These are phyloP conservation scores for Rhizopogon vinicolor DNA, from an alignment of 768 basidiomycete genomes.

Conservation along the genomic window DNA sequence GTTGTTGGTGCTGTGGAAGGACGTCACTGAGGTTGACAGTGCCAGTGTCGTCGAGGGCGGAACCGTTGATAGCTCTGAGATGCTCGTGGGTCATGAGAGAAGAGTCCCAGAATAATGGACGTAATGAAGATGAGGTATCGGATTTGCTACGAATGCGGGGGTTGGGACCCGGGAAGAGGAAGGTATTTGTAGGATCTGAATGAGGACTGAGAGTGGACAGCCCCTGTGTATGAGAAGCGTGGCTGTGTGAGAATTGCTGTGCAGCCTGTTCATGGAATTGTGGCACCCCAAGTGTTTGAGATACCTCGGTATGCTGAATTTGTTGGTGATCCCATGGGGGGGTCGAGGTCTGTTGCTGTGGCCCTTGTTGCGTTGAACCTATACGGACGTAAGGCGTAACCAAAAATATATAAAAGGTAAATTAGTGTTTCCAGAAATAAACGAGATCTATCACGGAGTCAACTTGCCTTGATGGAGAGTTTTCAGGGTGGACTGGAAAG, in stretches of 20 bases:
- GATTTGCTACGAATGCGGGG: slow-evolving; percentile 54
- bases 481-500: slow-evolving; percentile 48
- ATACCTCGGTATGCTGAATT: slow-evolving; percentile 29
- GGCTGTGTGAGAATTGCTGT: slow-evolving; percentile 31
- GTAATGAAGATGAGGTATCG: slow-evolving; percentile 45
- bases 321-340: slow-evolving; percentile 32
- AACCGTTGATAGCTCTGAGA: slow-evolving; percentile 27
- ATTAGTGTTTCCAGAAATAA: slow-evolving; percentile 26
- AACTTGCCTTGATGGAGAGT: slow-evolving; percentile 52
- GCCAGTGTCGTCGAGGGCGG: slow-evolving; percentile 35
- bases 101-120: slow-evolving; percentile 50
- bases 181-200: slow-evolving; percentile 33
- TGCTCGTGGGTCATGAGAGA: slow-evolving; percentile 33
- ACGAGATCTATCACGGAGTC: slow-evolving; percentile 21
- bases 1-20: slow-evolving; percentile 23
- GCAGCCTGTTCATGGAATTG: slow-evolving; percentile 21
- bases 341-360: slow-evolving; percentile 30
- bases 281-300: slow-evolving; percentile 25
- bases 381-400: slow-evolving; percentile 22
- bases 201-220: slow-evolving; percentile 30
- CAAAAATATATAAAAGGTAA: slow-evolving; percentile 21
- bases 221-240: slow-evolving; percentile 29
- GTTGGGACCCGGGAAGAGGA: slow-evolving; percentile 33
- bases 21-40: slow-evolving; percentile 26
- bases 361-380: slow-evolving; percentile 26